Conservation (phyloP, 768 basidiomycete species). For the Boletellus sp. region DNA sequence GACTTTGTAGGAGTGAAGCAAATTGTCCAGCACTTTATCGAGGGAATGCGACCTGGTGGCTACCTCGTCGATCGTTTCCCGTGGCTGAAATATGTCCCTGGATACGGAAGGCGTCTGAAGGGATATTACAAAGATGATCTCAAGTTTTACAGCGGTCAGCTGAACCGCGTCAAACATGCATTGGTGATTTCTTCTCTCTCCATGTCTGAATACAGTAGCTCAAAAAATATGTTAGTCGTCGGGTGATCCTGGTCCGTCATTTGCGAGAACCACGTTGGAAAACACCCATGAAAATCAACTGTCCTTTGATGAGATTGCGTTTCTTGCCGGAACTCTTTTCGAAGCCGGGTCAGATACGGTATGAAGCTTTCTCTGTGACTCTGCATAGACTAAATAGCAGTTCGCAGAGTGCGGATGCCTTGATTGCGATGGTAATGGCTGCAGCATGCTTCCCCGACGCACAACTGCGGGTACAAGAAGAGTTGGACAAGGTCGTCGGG, state of each 20-base stretch:
- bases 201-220: not conserved
- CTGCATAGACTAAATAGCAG: not conserved
- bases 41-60: constrained; percentile 30
- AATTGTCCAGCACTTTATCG: constrained; percentile 24
- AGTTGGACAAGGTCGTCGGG: constrained; percentile 51
- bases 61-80: constrained; percentile 36
- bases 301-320: constrained; percentile 51
- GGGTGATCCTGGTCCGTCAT: constrained; percentile 29
- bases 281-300: constrained; percentile 45
- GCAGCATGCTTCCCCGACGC: constrained; percentile 52
- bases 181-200: constrained; percentile 32
- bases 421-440: constrained; percentile 47
- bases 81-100: constrained; percentile 47
- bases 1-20: constrained; percentile 19
- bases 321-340: constrained; percentile 57
- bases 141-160: constrained; percentile 45
- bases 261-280: constrained; percentile 53
- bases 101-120: constrained; percentile 52
- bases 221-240: constrained; percentile 3
- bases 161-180: constrained; percentile 41
- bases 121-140: constrained; percentile 50
- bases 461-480: constrained; percentile 46
- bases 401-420: not conserved
- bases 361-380: not conserved
- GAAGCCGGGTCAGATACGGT: constrained; percentile 60